phyloP scores from a whole-genome alignment of 768 basidiomycete genomes.

The Suillus luteus region DNA sequence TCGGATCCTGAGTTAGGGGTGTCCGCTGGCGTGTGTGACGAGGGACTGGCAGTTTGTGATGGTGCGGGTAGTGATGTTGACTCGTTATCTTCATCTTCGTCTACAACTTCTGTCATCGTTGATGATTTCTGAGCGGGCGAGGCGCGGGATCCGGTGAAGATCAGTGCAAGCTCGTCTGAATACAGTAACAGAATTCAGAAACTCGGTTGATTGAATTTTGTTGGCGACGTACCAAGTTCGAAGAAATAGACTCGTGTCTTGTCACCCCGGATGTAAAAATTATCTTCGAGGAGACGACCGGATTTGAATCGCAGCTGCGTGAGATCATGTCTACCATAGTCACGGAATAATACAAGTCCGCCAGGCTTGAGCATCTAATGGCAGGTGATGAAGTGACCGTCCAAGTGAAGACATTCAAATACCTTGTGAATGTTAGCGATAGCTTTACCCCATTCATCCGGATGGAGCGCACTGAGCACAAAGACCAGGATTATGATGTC shows the following conservation, averaged over 20 bases:
- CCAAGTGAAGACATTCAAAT: constrained; percentile 8
- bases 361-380: constrained; percentile 88
- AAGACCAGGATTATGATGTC: constrained; percentile 94
- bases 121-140: constrained; percentile 34
- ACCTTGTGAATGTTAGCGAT: constrained; percentile 80
- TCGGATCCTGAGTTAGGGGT: constrained; percentile 3
- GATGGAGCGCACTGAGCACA: constrained; percentile 91
- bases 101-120: constrained; percentile 35
- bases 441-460: constrained; percentile 86
- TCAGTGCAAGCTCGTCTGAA: constrained; percentile 73
- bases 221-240: constrained; percentile 59
- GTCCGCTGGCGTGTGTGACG: constrained; percentile 16
- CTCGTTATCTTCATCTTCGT: constrained; percentile 33
- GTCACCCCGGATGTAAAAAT: constrained; percentile 96
- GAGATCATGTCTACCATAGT: constrained; percentile 94
- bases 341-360: constrained; percentile 82
- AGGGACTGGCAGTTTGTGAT: constrained; percentile 7
- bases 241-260: constrained; percentile 99
- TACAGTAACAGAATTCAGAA: background rate
- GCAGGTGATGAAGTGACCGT: constrained; percentile 3
- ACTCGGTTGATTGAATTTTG: background rate
- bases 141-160: constrained; percentile 69
- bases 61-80: background rate
- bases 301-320: constrained; percentile 93
- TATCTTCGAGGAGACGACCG: constrained; percentile 85